Conservation (phyloP, 139 green algal species). For the Coelastrella sp. region DNA sequence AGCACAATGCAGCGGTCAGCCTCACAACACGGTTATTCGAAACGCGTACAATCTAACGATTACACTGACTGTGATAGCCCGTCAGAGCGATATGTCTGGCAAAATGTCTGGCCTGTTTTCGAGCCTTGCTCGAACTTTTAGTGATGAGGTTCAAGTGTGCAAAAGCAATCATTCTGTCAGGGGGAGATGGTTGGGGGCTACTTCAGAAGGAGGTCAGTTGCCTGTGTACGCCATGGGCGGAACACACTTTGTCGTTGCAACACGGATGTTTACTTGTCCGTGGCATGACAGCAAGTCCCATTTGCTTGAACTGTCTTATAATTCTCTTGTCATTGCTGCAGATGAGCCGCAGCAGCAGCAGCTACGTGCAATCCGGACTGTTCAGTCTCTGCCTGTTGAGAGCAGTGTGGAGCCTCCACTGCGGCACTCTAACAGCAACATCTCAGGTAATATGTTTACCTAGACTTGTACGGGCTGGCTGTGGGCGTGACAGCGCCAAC, state of each 20-base stretch:
- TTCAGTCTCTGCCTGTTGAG: not conserved
- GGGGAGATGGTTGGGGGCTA: not conserved
- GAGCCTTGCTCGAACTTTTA: slow-evolving; percentile 10
- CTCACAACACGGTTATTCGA: too few species aligned
- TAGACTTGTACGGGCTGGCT: too few species aligned
- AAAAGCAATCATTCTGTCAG: slow-evolving; percentile 2
- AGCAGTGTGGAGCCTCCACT: not conserved
- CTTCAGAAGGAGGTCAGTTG: not conserved
- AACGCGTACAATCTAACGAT: too few species aligned
- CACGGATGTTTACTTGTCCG: too few species aligned
- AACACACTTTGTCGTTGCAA: too few species aligned
- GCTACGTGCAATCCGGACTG: not conserved
- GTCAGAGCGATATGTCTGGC: not conserved
- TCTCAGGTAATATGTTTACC: too few species aligned
- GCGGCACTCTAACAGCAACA: not conserved
- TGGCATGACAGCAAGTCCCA: not conserved
- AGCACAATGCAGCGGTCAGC: too few species aligned
- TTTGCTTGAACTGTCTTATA: not conserved
- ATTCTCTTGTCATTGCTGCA: not conserved
- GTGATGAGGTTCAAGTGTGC: slow-evolving; percentile 12
- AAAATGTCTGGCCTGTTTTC: slow-evolving; percentile 30
- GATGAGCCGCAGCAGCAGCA: not conserved
- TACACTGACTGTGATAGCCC: not conserved
- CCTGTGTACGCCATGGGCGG: not conserved
- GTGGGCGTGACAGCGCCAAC: too few species aligned